A percentile compares a stretch with the other conserved stretches of the same genome.
Conservation (phyloP, 73 alveolate genomes). For the Paramecium caudatum region DNA sequence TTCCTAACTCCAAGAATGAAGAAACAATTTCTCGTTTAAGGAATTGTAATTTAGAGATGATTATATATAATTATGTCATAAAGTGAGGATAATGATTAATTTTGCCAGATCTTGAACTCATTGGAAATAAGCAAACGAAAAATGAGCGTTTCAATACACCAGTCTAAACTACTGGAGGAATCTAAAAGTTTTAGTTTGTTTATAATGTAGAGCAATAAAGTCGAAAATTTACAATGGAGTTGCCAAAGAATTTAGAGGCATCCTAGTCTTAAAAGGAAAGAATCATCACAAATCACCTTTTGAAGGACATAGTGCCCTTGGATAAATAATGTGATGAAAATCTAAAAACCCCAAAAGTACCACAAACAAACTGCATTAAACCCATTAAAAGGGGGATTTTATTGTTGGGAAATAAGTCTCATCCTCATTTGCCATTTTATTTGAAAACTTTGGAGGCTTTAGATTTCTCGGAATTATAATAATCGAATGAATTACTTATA, state of each 20-base stretch:
- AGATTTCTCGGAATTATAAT: neutral
- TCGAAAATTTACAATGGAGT: slow-evolving; percentile 43
- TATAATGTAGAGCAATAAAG: slow-evolving; percentile 3
- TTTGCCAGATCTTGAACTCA: neutral
- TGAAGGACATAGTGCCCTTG: slow-evolving; percentile 35
- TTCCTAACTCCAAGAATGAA: slow-evolving; percentile 29
- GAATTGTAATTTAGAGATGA: slow-evolving; percentile 32
- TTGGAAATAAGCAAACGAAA: slow-evolving; percentile 37
- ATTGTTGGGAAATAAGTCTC: slow-evolving; percentile 32
- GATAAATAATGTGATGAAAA: slow-evolving; percentile 13
- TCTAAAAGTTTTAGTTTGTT: neutral
- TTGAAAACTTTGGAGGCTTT: slow-evolving; percentile 6
- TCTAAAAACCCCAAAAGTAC: neutral
- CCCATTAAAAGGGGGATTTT: neutral
- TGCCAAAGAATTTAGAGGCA: slow-evolving; percentile 7
- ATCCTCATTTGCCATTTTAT: slow-evolving; percentile 13
- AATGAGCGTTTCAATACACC: slow-evolving; percentile 21
- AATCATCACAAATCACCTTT: slow-evolving; percentile 16
- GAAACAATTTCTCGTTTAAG: slow-evolving; percentile 35
- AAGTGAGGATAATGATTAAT: slow-evolving; percentile 24
- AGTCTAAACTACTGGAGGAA: slow-evolving; percentile 39
- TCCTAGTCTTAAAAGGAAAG: slow-evolving; percentile 40
- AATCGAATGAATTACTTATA: slow-evolving; percentile 44
- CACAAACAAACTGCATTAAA: neutral
- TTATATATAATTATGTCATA: slow-evolving; percentile 53